Conservation (phyloP, 495 filamentous ascomycete species). For the Penicillium coffeae region DNA sequence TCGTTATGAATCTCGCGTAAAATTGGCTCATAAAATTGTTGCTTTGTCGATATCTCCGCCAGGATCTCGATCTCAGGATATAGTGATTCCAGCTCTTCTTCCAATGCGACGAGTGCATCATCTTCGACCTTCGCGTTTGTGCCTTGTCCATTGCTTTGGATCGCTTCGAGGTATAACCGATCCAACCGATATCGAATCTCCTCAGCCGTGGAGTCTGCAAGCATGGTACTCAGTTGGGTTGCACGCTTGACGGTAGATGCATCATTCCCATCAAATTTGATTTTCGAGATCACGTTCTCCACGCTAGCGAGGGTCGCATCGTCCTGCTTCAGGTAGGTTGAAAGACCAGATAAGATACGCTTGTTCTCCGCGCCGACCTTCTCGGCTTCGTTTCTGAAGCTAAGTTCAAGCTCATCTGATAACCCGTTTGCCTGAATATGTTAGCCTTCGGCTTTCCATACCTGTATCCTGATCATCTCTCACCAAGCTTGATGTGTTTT, state of each 20-base stretch:
- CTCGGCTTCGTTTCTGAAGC: slow-evolving; percentile 30
- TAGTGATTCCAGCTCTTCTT: slow-evolving; percentile 58
- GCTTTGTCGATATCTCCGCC: slow-evolving; percentile 58
- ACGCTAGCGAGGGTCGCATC: slow-evolving; percentile 30
- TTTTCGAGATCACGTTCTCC: slow-evolving; percentile 26
- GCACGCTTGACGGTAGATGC: slow-evolving; percentile 27
- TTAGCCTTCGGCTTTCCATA: slow-evolving; percentile 16
- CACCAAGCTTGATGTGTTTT: slow-evolving; percentile 35
- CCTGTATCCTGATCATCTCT: background rate
- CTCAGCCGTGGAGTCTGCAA: slow-evolving; percentile 32
- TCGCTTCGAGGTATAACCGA: slow-evolving; percentile 37
- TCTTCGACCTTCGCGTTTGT: background rate
- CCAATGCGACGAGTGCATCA: slow-evolving; percentile 34
- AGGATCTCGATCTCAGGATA: slow-evolving; percentile 61
- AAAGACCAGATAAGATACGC: slow-evolving; percentile 31
- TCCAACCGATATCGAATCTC: slow-evolving; percentile 45
- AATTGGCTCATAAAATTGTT: slow-evolving; percentile 57
- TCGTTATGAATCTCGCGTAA: slow-evolving; percentile 37
- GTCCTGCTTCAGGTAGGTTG: slow-evolving; percentile 36
- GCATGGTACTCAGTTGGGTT: slow-evolving; percentile 20
- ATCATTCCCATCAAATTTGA: slow-evolving; percentile 28
- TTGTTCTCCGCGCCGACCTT: slow-evolving; percentile 30
- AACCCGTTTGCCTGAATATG: slow-evolving; percentile 31
- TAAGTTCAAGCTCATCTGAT: slow-evolving; percentile 27
- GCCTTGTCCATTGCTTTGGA: slow-evolving; percentile 8